Evolutionary conservation across 2,329 filamentous ascomycete genomes (phyloP), one percentile per base, ranked within the genome.

Genomic region (Diplodia mutila): DNA sequence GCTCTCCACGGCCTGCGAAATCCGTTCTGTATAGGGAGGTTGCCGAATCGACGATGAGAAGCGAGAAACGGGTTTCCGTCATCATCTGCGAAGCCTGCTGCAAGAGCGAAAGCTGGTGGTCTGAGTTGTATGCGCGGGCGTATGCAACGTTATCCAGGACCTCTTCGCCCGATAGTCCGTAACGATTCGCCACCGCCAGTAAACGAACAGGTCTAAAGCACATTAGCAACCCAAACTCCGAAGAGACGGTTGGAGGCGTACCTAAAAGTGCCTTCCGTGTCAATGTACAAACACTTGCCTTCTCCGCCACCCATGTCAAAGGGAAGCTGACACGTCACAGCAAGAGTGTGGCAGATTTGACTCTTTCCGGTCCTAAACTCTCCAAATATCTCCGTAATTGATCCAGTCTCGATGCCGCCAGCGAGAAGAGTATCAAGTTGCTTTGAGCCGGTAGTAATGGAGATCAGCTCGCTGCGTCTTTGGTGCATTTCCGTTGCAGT

Each of bases 301-400:
- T 99, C 95, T 34, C 96, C 95, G 67, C 95, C 95, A 65, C 95
- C 96, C 94, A 98, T 98, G 76, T 99, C 95, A 77, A 99, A 98
- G 1, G 95, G 95, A 52, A 99, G 80, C 79, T 99, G 95, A 77
- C 96, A 99, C 55, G 95, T 99, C 34, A 99, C 95, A 0, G 96
- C 95, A n/a, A 99, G 85, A 0, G 95, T 99, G 78, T 99, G 96
- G 75, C 95, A 99, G 68, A 99, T 94, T 80, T 99, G 95, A 83
- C 93, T 97, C 82, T 99, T 99, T 79, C 95, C 96, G 0, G 95
- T 99, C 74, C 95, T 87, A 77, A 99, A 99, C 79, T 99, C 95
- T 76, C 95, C 95, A 76, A 99, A 99, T 3, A 99, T 90, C 80
- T 99, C 96, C 0, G 96, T 99, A 65, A 99, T 96, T 9, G 94